Evolutionary conservation across 306 rosid genomes (phyloP).

Genomic region (Senna siamea): DNA sequence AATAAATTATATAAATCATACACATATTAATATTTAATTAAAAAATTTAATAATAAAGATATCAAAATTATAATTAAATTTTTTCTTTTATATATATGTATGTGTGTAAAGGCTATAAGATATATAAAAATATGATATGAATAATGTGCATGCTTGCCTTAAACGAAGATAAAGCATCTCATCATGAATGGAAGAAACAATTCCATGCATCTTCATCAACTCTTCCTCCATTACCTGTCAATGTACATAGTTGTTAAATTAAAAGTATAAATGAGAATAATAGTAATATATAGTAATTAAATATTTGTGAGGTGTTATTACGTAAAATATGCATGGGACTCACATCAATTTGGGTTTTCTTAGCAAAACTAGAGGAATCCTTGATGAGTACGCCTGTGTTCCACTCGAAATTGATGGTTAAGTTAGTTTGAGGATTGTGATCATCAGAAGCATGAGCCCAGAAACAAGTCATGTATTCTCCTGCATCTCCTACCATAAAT

Average conservation of each 20-base stretch:
- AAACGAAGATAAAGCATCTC: constrained; percentile 65
- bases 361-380: constrained; percentile 66
- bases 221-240: constrained; percentile 61
- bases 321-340: too few species aligned
- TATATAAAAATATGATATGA: too few species aligned
- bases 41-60: too few species aligned
- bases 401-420: constrained; percentile 75
- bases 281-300: too few species aligned
- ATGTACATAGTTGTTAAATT: too few species aligned
- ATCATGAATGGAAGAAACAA: constrained; percentile 57
- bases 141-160: constrained; percentile 45
- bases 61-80: too few species aligned
- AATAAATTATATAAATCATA: too few species aligned
- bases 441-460: constrained; percentile 46
- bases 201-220: constrained; percentile 51
- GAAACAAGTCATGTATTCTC: constrained; percentile 67
- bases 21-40: too few species aligned
- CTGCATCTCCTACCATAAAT: constrained; percentile 53
- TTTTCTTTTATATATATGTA: too few species aligned
- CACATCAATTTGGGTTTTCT: constrained; percentile 71
- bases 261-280: too few species aligned
- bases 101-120: too few species aligned
- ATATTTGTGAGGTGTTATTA: too few species aligned
- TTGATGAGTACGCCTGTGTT: constrained; percentile 63
- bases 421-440: not conserved